A percentile compares a stretch with the other conserved stretches of the same genome.
These are phyloP conservation scores for Cucurbitaria berberidis DNA, from an alignment of 2,329 filamentous ascomycete genomes.

Conservation along the genomic window DNA sequence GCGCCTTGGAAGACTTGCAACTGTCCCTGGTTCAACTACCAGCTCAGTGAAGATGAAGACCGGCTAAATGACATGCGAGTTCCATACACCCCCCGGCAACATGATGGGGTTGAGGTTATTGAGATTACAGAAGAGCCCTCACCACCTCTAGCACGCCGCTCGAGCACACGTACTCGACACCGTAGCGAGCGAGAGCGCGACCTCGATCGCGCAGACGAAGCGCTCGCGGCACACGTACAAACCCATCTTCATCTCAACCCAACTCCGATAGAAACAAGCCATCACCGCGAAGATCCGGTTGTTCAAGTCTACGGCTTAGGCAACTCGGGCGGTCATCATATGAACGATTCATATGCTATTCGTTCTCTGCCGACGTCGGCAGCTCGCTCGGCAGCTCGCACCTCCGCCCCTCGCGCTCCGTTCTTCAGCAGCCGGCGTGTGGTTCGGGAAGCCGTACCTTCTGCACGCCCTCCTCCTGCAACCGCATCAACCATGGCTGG, in stretches of 20 bases:
- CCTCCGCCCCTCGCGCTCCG: constrained; percentile 27
- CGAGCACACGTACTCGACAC: constrained; percentile 35
- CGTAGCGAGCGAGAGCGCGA: constrained; percentile 44
- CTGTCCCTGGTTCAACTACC: constrained; percentile 79
- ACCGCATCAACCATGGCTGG: constrained; percentile 47
- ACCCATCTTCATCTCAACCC: constrained; percentile 47
- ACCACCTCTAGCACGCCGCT: constrained; percentile 32
- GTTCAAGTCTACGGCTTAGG: constrained; percentile 58
- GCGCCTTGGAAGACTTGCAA: constrained; percentile 82
- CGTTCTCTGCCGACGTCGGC: constrained; percentile 38
- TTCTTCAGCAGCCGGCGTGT: constrained; percentile 37
- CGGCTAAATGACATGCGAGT: constrained; percentile 51
- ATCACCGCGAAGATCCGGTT: constrained; percentile 49
- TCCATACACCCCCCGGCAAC: constrained; percentile 33
- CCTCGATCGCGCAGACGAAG: constrained; percentile 57
- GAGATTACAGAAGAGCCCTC: constrained; percentile 34
- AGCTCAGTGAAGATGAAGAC: constrained; percentile 58
- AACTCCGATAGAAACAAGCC: constrained; percentile 27
- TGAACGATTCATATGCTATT: constrained; percentile 60
- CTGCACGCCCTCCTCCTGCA: constrained; percentile 18
- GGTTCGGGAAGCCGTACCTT: constrained; percentile 21
- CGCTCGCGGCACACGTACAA: constrained; percentile 60
- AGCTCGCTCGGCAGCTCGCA: constrained; percentile 34
- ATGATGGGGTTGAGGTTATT: constrained; percentile 40
- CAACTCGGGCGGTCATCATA: constrained; percentile 63